Base-by-base conservation (phyloP, 805 yeast species). In the Zygotorulaspora florentina region DNA sequence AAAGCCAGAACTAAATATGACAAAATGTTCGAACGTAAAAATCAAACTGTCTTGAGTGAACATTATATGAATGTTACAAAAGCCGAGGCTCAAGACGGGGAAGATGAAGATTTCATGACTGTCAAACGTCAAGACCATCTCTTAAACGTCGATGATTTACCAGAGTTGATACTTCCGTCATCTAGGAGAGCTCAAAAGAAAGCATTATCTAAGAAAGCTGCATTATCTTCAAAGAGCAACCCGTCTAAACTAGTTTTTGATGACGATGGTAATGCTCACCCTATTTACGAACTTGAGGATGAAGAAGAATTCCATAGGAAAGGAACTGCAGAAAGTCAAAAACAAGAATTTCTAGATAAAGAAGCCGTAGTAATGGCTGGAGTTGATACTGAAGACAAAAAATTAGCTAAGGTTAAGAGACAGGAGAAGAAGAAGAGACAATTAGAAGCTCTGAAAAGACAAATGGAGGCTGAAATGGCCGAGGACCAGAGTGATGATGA, bases 261-360 rank as follows among this genome's bases (percentile, higher is more conserved):
- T 61, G 99, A 93, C 51, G 97, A 91, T 2, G 99, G 99, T 23
- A 75, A 73, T 4, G 84, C 98, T 0, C 98, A 91, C 66, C 86
- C 95, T 8, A 72, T 91, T 4, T 93, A 93, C 61, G 98, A 91
- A 67, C 73, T 93, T 49, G 89, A 87, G 62, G 87, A 85, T 55
- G 97, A 88, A 66, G 93, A 82, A 34, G 95, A 86, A 48, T 93
- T 93, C 76, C 76, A 66, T 51, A 79, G 77, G 51, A 73, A 71
- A 29, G 90, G 87, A 35, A 85, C 79, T 56, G 89, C 90, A 1
- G 71, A 70, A 42, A 67, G 62, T 8, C 95, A 87, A 68, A 85
- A 86, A 67, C 67, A 72, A 34, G 75, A 78, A 50, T 93, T 80
- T 57, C 77, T 93, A 37, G 66, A 53, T 11, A 77, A 76, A 52